Evolutionary conservation across 306 rosid genomes (phyloP), one percentile per base, ranked within the genome.

Genomic region (Cicer chorassanicum): DNA sequence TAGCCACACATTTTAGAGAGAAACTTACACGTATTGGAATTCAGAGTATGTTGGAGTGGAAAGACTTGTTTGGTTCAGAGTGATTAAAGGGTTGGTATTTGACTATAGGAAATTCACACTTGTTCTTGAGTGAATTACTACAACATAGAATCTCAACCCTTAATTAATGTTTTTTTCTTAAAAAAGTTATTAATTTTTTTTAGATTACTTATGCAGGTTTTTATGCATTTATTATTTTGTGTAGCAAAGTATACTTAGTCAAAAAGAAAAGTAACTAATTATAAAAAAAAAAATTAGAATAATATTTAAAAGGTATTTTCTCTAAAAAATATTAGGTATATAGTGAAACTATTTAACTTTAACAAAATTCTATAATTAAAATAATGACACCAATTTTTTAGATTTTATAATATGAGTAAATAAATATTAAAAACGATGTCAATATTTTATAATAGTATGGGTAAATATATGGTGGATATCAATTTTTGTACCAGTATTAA

Each of bases 1-100:
- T 74, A 84, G 75, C 89, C 90, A 84, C 88, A 81, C 70, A 51
- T 81, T 84, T 83, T 84, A 59, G 29, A 82, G 64, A 78, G 73
- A 68, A 63, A 56, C 74, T 50, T 39, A 44, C 60, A 61, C 74
- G 81, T 81, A 73, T 78, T 66, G 13, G 79, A 60, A 75, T 64
- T 70, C 51, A 80, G 70, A 87, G 75, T 78, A 72, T 68, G 84
- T 75, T 76, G 56, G 77, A 74, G 72, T 75, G 64, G 39, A 70
- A 65, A 42, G 49, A 72, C 56, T 71, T 86, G 81, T 75, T 73
- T 82, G 96, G 96, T 46, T 11, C 2, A 70, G 87, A 88, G 88
- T 73, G 73, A 78, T 60, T 75, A 9, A 86, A 86, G 96, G 81
- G 36, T 64, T 79, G 1, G 29, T 45, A 29, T 83, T 83, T 82